These are phyloP conservation scores for Triangularia setosa DNA, from an alignment of 2,329 filamentous ascomycete genomes.

Conservation along the genomic window DNA sequence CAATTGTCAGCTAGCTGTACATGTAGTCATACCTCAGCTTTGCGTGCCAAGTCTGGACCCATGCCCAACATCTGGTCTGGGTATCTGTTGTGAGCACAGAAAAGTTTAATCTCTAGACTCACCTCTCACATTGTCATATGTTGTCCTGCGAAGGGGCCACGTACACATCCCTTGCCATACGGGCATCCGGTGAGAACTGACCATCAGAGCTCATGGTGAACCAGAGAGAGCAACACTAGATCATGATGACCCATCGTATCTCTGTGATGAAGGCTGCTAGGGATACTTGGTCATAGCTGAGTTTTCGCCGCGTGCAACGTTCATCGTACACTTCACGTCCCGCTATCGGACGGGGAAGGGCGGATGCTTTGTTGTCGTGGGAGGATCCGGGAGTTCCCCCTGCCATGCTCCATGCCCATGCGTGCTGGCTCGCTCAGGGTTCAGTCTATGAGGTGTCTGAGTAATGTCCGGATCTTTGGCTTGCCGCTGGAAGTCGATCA, in stretches of 20 bases:
- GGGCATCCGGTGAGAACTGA: neutral
- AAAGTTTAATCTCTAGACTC: neutral
- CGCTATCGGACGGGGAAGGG: neutral
- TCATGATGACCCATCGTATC: neutral
- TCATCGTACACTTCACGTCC: neutral
- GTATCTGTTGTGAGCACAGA: neutral
- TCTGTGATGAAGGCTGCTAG: neutral
- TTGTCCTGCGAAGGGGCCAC: neutral
- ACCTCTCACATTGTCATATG: neutral
- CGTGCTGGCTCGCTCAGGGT: too few relatives aligned
- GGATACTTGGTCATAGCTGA: neutral
- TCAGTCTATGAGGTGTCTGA: neutral
- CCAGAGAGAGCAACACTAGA: neutral
- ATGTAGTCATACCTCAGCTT: neutral
- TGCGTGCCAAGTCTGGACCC: neutral
- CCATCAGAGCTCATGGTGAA: neutral
- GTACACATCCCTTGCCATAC: neutral
- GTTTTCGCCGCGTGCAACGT: neutral
- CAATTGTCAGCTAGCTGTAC: neutral
- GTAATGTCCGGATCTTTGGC: neutral
- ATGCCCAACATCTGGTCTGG: neutral
- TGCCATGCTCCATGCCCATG: neutral
- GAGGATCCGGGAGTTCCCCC: neutral
- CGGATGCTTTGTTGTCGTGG: conserved; percentile 1
- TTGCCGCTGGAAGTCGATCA: neutral